phyloP scores from a whole-genome alignment of 2,329 filamentous ascomycete genomes.

The Teratosphaeriaceae sp. region DNA sequence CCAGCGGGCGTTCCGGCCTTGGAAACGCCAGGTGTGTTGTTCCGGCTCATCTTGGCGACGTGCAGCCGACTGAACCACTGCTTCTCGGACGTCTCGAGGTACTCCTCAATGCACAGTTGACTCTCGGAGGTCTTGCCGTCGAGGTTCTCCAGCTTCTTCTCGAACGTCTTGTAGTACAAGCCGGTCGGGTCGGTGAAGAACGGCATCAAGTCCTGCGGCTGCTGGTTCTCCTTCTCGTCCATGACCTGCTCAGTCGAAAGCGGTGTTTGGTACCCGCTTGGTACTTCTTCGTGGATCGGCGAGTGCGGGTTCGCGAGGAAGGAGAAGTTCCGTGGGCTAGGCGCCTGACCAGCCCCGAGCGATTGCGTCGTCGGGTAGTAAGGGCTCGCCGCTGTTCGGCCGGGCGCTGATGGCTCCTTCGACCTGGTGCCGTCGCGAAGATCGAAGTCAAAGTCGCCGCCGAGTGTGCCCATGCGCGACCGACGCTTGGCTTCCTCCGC shows the following conservation, averaged over 20 bases:
- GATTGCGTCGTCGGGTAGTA: slow-evolving; percentile 8
- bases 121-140: slow-evolving; percentile 52
- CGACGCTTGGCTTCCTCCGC: slow-evolving; percentile 27
- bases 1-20: slow-evolving; percentile 30
- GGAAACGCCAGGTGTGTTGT: slow-evolving; percentile 27
- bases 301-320: slow-evolving; percentile 24
- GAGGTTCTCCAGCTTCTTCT: slow-evolving; percentile 50
- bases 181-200: slow-evolving; percentile 61
- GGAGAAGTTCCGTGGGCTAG: slow-evolving; percentile 17
- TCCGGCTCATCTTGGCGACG: slow-evolving; percentile 51
- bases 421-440: slow-evolving; percentile 22
- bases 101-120: slow-evolving; percentile 58
- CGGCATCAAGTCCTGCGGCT: slow-evolving; percentile 59
- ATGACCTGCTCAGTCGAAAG: slow-evolving; percentile 53
- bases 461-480: slow-evolving; percentile 19
- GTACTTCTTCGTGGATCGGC: slow-evolving; percentile 17
- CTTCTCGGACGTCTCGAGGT: slow-evolving; percentile 58
- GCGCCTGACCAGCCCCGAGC: slow-evolving; percentile 14
- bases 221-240: slow-evolving; percentile 56
- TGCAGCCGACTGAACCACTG: slow-evolving; percentile 57
- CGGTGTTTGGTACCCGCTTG: slow-evolving; percentile 19
- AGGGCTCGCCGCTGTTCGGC: slow-evolving; percentile 10
- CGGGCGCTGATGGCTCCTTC: slow-evolving; percentile 10
- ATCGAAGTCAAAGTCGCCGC: slow-evolving; percentile 23
- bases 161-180: slow-evolving; percentile 54